These are phyloP conservation scores for Leishmania braziliensis DNA, from an alignment of 208 protist species.

Conservation along the genomic window DNA sequence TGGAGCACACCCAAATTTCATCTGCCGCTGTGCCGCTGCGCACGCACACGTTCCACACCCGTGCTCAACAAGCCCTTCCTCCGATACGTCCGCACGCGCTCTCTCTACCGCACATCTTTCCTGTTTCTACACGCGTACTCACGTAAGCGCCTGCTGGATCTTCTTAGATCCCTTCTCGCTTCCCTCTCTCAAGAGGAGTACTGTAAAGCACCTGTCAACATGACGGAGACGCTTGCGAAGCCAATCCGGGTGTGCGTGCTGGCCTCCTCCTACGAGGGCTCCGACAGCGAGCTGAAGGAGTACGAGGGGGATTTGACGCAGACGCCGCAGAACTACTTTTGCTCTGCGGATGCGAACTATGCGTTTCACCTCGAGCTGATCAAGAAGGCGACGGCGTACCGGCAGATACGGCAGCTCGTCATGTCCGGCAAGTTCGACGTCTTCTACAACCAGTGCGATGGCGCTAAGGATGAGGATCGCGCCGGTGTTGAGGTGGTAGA, in stretches of 20 bases:
- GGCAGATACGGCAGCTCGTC: conserved; percentile 80
- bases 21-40: background rate
- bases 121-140: too few relatives aligned
- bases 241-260: conserved; percentile 80
- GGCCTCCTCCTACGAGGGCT: conserved; percentile 84
- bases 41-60: background rate
- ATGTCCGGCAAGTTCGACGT: conserved; percentile 84
- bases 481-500: conserved; percentile 86
- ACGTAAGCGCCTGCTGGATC: background rate
- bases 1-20: background rate
- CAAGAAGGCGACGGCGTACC: conserved; percentile 84
- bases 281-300: conserved; percentile 79
- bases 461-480: conserved; percentile 88
- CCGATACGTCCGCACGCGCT: background rate
- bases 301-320: conserved; percentile 79
- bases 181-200: background rate
- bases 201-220: background rate
- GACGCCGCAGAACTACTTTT: conserved; percentile 83
- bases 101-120: background rate
- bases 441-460: conserved; percentile 93
- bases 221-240: conserved; percentile 5
- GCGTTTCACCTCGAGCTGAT: conserved; percentile 74
- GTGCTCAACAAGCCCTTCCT: background rate
- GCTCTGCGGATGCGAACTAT: conserved; percentile 47
- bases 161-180: background rate